Evolutionary conservation across 1,284 basidiomycete species (phyloP).

Genomic region (Tranzscheliella williamsii): DNA sequence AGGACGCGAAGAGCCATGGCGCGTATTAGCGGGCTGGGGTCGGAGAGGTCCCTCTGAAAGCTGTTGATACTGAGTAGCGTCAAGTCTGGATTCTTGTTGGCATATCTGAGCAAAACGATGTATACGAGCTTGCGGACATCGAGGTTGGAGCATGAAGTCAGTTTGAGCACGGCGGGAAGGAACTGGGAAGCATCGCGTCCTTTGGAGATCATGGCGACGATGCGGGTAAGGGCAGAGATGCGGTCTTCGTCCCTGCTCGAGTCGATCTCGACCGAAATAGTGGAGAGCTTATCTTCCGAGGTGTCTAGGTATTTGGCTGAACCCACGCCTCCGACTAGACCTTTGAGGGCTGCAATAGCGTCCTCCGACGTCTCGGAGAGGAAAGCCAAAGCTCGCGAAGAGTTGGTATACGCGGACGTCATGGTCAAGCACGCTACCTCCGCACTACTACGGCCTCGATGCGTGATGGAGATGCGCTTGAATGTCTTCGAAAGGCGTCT

Average conservation of each 20-base stretch:
- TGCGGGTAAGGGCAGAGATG: constrained; percentile 50
- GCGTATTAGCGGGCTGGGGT: constrained; percentile 79
- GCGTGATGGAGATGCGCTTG: no score
- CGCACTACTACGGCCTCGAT: no score
- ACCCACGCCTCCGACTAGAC: constrained; percentile 46
- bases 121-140: constrained; percentile 97
- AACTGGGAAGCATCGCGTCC: constrained; percentile 86
- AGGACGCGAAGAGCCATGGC: constrained; percentile 93
- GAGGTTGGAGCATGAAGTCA: constrained; percentile 65
- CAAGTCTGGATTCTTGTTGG: constrained; percentile 74
- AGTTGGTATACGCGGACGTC: constrained; percentile 44
- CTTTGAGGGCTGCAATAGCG: constrained; percentile 53
- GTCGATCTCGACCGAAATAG: constrained; percentile 49
- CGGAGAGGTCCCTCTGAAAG: constrained; percentile 93
- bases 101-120: constrained; percentile 92
- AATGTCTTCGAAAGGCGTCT: no score
- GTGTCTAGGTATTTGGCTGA: constrained; percentile 53
- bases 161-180: constrained; percentile 59
- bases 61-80: constrained; percentile 97
- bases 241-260: constrained; percentile 48
- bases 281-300: constrained; percentile 41
- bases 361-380: constrained; percentile 57
- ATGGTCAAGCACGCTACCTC: constrained; percentile 2
- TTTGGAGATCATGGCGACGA: constrained; percentile 75
- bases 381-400: constrained; percentile 53